Percentiles rank a stretch among this genome's conserved stretches.
These are phyloP conservation scores for Picochlorum sp. DNA, from an alignment of 139 green algal genomes.

Conservation along the genomic window DNA sequence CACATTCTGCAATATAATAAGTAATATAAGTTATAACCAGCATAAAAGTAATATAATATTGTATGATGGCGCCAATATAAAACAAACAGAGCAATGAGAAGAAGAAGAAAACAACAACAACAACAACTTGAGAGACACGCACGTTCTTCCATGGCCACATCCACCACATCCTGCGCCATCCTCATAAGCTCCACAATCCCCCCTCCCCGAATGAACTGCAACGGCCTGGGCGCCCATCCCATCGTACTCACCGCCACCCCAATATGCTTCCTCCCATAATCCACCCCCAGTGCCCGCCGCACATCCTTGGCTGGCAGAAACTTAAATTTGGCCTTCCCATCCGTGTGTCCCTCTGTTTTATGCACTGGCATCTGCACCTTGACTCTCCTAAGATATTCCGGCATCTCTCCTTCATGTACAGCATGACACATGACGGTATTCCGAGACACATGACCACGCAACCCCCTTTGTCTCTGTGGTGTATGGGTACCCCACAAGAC, in stretches of 20 bases:
- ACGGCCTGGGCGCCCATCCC: slow-evolving; percentile 22
- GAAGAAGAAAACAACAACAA: background rate
- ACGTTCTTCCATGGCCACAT: slow-evolving; percentile 11
- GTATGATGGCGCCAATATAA: background rate
- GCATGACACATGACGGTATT: too few species aligned
- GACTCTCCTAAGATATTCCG: background rate
- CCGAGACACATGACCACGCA: too few species aligned
- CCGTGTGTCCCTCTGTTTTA: background rate
- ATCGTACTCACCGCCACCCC: slow-evolving; percentile 30
- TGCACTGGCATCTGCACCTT: background rate
- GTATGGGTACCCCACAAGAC: too few species aligned
- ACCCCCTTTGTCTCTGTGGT: too few species aligned
- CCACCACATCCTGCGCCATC: slow-evolving; percentile 11
- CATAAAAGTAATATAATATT: too few species aligned
- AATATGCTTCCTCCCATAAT: slow-evolving; percentile 24
- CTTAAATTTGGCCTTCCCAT: background rate
- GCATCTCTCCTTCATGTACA: too few species aligned
- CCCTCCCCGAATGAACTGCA: slow-evolving; percentile 9
- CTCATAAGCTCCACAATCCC: background rate
- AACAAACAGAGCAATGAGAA: background rate
- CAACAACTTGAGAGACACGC: background rate
- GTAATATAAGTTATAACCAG: too few species aligned
- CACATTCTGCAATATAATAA: slow-evolving; percentile 7
- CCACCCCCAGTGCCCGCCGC: slow-evolving; percentile 20
- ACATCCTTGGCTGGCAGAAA: background rate